phyloP scores from a whole-genome alignment of 495 filamentous ascomycete genomes.

The Bacidia gigantensis region DNA sequence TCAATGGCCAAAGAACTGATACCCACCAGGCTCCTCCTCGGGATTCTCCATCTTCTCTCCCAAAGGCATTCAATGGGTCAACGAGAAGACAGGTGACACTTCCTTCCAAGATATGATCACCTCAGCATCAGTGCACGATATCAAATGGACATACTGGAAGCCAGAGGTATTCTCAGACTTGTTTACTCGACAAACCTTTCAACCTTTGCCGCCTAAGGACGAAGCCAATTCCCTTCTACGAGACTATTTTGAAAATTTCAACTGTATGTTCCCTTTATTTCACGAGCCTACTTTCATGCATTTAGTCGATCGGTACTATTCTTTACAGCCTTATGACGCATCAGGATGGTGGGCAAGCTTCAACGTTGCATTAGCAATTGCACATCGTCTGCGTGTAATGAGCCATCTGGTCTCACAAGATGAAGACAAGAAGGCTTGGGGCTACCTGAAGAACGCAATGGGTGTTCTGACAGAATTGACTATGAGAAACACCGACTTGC shows the following conservation, averaged over 20 bases:
- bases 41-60: constrained; percentile 98
- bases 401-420: constrained; percentile 79
- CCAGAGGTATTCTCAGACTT: constrained; percentile 87
- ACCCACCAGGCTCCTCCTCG: constrained; percentile 67
- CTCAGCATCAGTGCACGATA: constrained; percentile 64
- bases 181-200: constrained; percentile 77
- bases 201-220: constrained; percentile 63
- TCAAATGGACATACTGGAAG: constrained; percentile 94
- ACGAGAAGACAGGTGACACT: constrained; percentile 87
- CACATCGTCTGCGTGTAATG: constrained; percentile 88
- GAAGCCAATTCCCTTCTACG: constrained; percentile 72
- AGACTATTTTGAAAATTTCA: constrained; percentile 97
- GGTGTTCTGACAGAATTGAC: constrained; percentile 81
- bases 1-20: constrained; percentile 14
- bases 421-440: constrained; percentile 88
- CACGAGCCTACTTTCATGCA: constrained; percentile 98
- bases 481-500: constrained; percentile 87
- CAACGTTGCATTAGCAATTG: constrained; percentile 85
- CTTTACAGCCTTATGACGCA: constrained; percentile 80
- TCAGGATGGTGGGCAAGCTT: constrained; percentile 98
- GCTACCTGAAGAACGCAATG: constrained; percentile 92
- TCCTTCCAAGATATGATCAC: constrained; percentile 96
- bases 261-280: constrained; percentile 94
- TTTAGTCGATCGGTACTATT: constrained; percentile 84
- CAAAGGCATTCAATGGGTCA: constrained; percentile 97